Conservation (phyloP, 305 asterid genomes). For the Fraxinus paxiana region DNA sequence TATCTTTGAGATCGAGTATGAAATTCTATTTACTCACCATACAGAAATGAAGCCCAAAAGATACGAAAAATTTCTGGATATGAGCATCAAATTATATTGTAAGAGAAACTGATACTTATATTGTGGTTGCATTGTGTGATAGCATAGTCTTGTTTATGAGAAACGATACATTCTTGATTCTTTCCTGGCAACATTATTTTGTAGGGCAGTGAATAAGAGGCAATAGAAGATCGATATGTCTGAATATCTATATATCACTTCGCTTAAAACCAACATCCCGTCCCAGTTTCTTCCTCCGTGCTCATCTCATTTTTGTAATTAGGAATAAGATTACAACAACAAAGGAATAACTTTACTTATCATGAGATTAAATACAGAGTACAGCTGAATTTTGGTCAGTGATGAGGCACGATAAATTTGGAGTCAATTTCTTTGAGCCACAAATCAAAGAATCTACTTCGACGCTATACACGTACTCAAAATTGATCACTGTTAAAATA, state of each 20-base stretch:
- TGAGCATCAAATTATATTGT: neutral
- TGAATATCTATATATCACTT: neutral
- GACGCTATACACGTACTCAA: neutral
- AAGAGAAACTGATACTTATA: neutral
- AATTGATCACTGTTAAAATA: neutral
- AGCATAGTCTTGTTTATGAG: neutral
- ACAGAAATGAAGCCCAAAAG: neutral
- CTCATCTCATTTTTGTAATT: neutral
- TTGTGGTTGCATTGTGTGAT: neutral
- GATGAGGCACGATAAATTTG: neutral
- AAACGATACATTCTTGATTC: neutral
- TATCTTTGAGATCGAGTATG: too few species aligned
- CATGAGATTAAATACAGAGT: neutral
- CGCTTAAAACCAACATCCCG: neutral
- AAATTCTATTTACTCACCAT: too few species aligned
- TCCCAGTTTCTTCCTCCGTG: neutral
- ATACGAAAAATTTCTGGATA: neutral
- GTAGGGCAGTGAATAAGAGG: neutral
- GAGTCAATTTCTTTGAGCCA: neutral
- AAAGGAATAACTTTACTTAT: neutral
- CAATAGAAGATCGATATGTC: neutral
- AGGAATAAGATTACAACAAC: neutral
- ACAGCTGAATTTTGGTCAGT: neutral
- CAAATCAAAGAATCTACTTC: neutral
- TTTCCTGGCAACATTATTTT: neutral